Evolutionary conservation across 176 grass and related monocot species (phyloP).

Genomic region (Triticum timopheevii): DNA sequence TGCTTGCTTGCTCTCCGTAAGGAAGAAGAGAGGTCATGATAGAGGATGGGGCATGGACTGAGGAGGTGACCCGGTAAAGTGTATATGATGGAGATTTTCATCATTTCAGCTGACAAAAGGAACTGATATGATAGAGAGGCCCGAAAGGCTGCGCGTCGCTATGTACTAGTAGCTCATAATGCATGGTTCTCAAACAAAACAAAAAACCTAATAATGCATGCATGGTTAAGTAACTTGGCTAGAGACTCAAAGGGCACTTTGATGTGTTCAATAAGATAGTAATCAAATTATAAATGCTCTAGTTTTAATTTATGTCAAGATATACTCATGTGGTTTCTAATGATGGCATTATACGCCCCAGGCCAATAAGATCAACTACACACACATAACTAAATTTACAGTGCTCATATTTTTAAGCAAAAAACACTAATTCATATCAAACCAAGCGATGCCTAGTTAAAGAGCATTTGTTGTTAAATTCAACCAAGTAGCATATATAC

Average conservation of each 20-base stretch:
- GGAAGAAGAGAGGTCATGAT: neutral
- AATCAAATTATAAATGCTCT: too few species aligned
- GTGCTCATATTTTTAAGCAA: neutral
- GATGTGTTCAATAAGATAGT: too few species aligned
- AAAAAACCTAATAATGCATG: neutral
- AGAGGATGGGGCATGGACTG: neutral
- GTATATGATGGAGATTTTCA: conserved; percentile 5
- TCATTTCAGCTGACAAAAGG: conserved; percentile 37
- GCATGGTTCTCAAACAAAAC: too few species aligned
- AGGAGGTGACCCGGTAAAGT: neutral
- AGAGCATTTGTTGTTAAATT: neutral
- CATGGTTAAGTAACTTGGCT: neutral
- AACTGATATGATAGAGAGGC: neutral
- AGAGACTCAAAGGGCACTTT: too few species aligned
- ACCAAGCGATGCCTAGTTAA: neutral
- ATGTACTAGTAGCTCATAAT: neutral
- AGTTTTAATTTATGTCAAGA: too few species aligned
- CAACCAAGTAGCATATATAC: neutral
- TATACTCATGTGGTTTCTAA: too few species aligned
- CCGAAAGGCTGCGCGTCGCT: neutral
- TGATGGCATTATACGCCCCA: neutral
- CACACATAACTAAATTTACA: neutral
- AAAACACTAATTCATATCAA: neutral
- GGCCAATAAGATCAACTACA: neutral
- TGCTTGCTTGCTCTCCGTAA: neutral